Evolutionary conservation across 768 basidiomycete genomes (phyloP), one percentile per base, ranked within the genome.

Genomic region (Saitozyma sp.): DNA sequence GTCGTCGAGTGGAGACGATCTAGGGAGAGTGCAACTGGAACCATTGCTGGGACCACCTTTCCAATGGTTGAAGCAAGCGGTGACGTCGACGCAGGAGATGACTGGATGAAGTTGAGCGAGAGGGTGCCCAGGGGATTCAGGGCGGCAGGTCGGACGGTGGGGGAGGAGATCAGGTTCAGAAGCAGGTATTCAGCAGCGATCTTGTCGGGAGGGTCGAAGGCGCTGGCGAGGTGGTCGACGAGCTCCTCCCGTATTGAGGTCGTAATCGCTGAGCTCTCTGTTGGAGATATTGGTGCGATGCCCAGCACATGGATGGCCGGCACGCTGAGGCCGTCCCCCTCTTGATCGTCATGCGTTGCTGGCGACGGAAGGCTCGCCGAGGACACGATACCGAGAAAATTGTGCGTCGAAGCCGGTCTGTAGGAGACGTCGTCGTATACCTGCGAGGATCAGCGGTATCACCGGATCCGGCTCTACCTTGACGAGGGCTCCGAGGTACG

Each of bases 401-500:
- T 63, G 50, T 75, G 67, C 0, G 66, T 56, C 2, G 73, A 66
- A 9, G 73, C 74, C n/a, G 78, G 74, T 57, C 66, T 70, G 54
- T 67, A 74, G 8, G 69, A 58, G 2, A 60, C 60, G 49, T 73
- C 60, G 62, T 74, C 78, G 64, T 79, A 79, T 2, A 79, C 70
- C 74, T 77, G 50, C 43, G 11, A 59, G 29, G 29, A 29, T 29
- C 29, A 39, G 29, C 9, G 13, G 46, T 29, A 29, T 29, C 29
- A 29, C 29, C 29, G 29, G 29, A 29, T 2, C 29, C 29, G 29
- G 29, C 29, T 29, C 29, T 49, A 72, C 76, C 68, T 79, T 79
- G 61, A 79, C 57, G n/a, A 79, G 50, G n/a, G 75, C 75, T 1
- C 78, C 78, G 9, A 66, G 40, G 53, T 78, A 78, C 17, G 66